These are phyloP conservation scores for Evernia prunastri DNA, from an alignment of 495 filamentous ascomycete species.

Conservation along the genomic window DNA sequence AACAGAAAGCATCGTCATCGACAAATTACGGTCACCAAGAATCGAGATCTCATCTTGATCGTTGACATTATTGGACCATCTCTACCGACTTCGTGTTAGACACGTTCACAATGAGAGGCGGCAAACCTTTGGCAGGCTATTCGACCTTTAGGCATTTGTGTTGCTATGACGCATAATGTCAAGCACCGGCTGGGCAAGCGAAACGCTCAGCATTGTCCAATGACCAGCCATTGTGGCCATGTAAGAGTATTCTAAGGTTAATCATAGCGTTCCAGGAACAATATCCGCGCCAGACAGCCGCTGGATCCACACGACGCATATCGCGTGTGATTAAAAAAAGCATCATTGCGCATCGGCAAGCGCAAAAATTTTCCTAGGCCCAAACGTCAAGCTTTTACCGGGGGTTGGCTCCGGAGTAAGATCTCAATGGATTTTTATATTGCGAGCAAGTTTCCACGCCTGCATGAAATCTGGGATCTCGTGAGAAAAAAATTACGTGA, in stretches of 20 bases:
- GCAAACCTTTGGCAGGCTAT: background rate
- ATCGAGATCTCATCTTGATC: background rate
- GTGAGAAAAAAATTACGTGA: background rate
- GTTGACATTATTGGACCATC: background rate
- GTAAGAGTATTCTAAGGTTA: background rate
- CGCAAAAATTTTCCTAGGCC: constrained; percentile 6
- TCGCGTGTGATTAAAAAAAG: background rate
- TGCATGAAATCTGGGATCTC: background rate
- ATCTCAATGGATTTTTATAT: background rate
- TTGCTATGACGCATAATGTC: background rate
- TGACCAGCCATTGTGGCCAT: background rate
- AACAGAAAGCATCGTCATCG: background rate
- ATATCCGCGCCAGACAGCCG: constrained; percentile 2
- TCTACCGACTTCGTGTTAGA: background rate
- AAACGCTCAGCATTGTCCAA: background rate
- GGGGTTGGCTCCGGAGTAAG: background rate
- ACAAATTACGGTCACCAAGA: background rate
- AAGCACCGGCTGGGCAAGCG: background rate
- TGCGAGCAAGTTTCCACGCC: background rate
- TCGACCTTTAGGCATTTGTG: too few relatives aligned
- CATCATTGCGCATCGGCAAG: constrained; percentile 7
- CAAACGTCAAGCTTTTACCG: background rate
- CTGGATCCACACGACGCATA: background rate
- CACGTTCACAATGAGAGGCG: background rate
- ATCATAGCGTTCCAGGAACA: background rate